These are phyloP conservation scores for Babesia microti DNA, from an alignment of 169 alveolate species.

Conservation along the genomic window DNA sequence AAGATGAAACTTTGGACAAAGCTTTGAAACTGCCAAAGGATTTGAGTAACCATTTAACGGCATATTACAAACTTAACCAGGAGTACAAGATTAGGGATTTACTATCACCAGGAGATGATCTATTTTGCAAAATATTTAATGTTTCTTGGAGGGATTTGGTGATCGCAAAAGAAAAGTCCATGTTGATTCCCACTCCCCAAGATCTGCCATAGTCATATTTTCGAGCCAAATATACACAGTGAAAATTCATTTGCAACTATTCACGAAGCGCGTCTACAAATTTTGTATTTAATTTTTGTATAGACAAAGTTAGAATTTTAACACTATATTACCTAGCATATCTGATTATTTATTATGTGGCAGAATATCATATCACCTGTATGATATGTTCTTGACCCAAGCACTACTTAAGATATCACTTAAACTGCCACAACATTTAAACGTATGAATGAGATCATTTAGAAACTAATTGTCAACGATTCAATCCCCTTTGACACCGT, in stretches of 20 bases:
- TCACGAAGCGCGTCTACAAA: too few species aligned
- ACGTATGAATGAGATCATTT: background rate
- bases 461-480: slow-evolving; percentile 16
- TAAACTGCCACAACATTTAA: background rate
- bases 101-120: slow-evolving; percentile 10
- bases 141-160: slow-evolving; percentile 30
- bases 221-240: too few species aligned
- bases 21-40: slow-evolving; percentile 31
- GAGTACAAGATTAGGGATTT: slow-evolving; percentile 4
- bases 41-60: slow-evolving; percentile 12
- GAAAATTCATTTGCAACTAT: too few species aligned
- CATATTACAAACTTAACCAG: slow-evolving; percentile 7
- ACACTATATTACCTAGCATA: too few species aligned
- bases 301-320: too few species aligned
- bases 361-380: too few species aligned
- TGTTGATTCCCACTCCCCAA: slow-evolving; percentile 26
- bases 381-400: too few species aligned
- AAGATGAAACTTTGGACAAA: slow-evolving; percentile 29
- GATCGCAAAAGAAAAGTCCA: slow-evolving; percentile 32
- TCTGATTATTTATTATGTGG: too few species aligned
- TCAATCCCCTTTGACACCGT: slow-evolving; percentile 17
- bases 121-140: slow-evolving; percentile 6
- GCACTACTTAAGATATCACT: slow-evolving; percentile 14
- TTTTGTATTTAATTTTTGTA: too few species aligned
- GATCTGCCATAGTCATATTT: slow-evolving; percentile 30